Conservation (phyloP, 257 asterid species). For the Scutellaria baicalensis region DNA sequence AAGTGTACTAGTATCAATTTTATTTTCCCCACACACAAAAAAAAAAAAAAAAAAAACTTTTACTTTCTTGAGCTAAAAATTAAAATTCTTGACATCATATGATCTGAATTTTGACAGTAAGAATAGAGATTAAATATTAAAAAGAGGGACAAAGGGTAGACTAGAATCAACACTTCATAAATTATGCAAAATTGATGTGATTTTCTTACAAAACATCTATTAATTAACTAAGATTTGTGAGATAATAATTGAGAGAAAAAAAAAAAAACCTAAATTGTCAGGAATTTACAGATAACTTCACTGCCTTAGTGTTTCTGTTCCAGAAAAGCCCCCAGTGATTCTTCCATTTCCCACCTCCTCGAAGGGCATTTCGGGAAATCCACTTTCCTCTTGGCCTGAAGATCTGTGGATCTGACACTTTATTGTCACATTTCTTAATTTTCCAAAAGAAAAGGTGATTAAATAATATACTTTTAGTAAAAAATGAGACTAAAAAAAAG, state of each 20-base stretch:
- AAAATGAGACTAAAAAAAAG: conserved; percentile 17
- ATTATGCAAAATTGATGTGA: conserved; percentile 9
- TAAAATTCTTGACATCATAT: neutral
- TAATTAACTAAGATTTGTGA: neutral
- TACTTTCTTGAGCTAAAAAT: neutral
- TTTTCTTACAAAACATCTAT: conserved; percentile 20
- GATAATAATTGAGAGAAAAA: neutral
- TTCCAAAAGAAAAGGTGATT: neutral
- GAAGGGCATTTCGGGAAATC: conserved; percentile 15
- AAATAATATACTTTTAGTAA: neutral
- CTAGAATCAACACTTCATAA: neutral
- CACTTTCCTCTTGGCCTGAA: conserved; percentile 15
- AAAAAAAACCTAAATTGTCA: conserved; percentile 19
- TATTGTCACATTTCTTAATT: conserved; percentile 21
- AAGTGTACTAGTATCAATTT: neutral
- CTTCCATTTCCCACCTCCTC: neutral
- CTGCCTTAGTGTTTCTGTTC: neutral
- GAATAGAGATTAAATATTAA: neutral
- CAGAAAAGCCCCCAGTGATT: conserved; percentile 10
- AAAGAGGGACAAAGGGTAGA: neutral
- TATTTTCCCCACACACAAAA: neutral
- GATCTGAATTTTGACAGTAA: neutral
- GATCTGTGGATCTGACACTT: conserved; percentile 60
- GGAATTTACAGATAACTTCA: conserved; percentile 39
- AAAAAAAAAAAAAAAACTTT: too few relatives aligned